A percentile compares a stretch with the other conserved stretches of the same genome.
Evolutionary conservation across 139 green algal genomes (phyloP).

Genomic region (Zygnema circumcarinatum): DNA sequence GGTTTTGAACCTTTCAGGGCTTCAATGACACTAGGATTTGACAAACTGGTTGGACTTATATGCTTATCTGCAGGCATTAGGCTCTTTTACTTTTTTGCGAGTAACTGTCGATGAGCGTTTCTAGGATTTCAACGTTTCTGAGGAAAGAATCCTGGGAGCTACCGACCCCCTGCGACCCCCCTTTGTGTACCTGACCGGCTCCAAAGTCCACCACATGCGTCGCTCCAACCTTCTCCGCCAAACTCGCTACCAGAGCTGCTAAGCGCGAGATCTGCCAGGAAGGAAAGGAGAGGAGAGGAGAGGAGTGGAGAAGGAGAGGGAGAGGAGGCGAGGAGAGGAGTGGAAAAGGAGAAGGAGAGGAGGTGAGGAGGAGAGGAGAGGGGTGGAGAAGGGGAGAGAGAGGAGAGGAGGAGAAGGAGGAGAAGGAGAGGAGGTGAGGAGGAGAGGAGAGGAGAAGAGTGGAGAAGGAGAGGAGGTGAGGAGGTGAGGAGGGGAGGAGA

Average conservation of each 20-base stretch:
- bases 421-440: background rate
- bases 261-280: slow-evolving; percentile 17
- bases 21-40: too few species aligned
- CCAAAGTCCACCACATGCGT: slow-evolving; percentile 29
- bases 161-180: too few species aligned
- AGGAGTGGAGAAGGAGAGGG: background rate
- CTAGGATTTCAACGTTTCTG: too few species aligned
- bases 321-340: too few species aligned
- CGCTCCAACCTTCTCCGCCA: background rate
- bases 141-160: too few species aligned
- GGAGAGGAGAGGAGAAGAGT: background rate
- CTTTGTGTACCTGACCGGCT: slow-evolving; percentile 40
- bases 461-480: background rate
- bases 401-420: too few species aligned
- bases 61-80: too few species aligned
- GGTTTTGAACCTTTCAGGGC: too few species aligned
- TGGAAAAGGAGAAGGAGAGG: too few species aligned
- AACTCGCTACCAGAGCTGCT: slow-evolving; percentile 11
- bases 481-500: background rate
- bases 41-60: too few species aligned
- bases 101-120: too few species aligned
- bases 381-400: background rate
- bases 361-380: background rate
- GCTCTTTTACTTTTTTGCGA: too few species aligned
- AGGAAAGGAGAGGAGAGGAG: background rate